phyloP scores from a whole-genome alignment of 179 eudicot genomes.

The Corrigiola litoralis region DNA sequence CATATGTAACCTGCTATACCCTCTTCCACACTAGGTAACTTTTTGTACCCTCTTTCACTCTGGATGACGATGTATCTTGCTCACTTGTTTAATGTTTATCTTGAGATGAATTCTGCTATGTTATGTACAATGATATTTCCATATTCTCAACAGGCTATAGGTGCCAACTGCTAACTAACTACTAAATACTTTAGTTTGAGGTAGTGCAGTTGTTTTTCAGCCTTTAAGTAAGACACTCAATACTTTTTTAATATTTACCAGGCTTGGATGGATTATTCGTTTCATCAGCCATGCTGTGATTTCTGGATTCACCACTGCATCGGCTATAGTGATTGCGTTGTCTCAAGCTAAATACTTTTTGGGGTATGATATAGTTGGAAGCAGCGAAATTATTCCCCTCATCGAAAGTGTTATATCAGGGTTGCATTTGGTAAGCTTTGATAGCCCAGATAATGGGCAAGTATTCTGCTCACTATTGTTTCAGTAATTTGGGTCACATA shows the following conservation, averaged over 20 bases:
- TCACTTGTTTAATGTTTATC: background rate
- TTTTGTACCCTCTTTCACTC: background rate
- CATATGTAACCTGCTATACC: background rate
- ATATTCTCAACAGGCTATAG: background rate
- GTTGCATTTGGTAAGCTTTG: constrained; percentile 51
- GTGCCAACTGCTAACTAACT: background rate
- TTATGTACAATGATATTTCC: background rate
- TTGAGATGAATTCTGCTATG: background rate
- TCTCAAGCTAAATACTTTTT: constrained; percentile 96
- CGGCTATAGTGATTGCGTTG: constrained; percentile 91
- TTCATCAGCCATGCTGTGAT: constrained; percentile 99
- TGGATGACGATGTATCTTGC: background rate
- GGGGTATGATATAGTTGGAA: constrained; percentile 74
- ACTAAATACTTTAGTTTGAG: background rate
- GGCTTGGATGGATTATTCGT: constrained; percentile 98
- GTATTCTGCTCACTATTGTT: background rate
- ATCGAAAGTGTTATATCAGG: constrained; percentile 79
- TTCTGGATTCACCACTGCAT: constrained; percentile 98
- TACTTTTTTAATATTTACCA: constrained; percentile 21
- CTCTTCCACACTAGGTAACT: background rate
- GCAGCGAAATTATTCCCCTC: constrained; percentile 87
- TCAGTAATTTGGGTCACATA: background rate
- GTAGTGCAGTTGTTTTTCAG: background rate
- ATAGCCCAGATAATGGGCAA: constrained; percentile 4
- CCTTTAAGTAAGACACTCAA: constrained; percentile 10